Conservation (phyloP, 2,329 filamentous ascomycete genomes). For the Colletotrichum salicis region DNA sequence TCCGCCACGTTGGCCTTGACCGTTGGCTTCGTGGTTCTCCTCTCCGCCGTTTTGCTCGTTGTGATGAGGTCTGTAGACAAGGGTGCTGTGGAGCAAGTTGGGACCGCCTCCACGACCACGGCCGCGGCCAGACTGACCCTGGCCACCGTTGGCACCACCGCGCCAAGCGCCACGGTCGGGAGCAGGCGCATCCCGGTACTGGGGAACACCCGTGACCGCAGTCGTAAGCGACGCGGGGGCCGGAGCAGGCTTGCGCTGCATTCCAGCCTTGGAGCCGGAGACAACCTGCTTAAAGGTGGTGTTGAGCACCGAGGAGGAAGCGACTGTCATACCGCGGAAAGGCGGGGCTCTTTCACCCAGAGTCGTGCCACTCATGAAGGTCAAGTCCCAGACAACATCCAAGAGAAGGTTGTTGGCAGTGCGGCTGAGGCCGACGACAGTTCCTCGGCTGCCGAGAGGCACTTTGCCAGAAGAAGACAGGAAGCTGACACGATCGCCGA, state of each 20-base stretch:
- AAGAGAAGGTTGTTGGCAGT: constrained; percentile 85
- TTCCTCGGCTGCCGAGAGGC: constrained; percentile 89
- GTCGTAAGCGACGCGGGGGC: constrained; percentile 63
- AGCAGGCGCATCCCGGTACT: constrained; percentile 68
- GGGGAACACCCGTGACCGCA: constrained; percentile 67
- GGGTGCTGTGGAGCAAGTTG: constrained; percentile 60
- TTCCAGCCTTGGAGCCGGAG: constrained; percentile 68
- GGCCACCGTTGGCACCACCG: constrained; percentile 60
- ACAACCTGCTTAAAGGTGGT: constrained; percentile 84
- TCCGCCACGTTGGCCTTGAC: constrained; percentile 39
- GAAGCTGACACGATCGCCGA: constrained; percentile 94
- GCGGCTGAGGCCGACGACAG: constrained; percentile 92
- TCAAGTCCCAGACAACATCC: constrained; percentile 91
- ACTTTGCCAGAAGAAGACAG: constrained; percentile 94
- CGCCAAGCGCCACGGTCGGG: constrained; percentile 67
- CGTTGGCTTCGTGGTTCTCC: constrained; percentile 44
- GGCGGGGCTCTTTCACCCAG: constrained; percentile 89
- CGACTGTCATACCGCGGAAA: constrained; percentile 94
- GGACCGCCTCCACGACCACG: constrained; percentile 49
- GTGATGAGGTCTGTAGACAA: constrained; percentile 61
- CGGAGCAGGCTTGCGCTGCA: constrained; percentile 62
- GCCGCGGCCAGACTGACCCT: constrained; percentile 45
- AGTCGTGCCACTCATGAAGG: constrained; percentile 97
- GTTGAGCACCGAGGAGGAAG: constrained; percentile 89
- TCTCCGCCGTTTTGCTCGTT: constrained; percentile 44